Percentiles rank a stretch among this genome's conserved stretches.
phyloP scores from a whole-genome alignment of 2,329 filamentous ascomycete species.

The Neurospora sp. region DNA sequence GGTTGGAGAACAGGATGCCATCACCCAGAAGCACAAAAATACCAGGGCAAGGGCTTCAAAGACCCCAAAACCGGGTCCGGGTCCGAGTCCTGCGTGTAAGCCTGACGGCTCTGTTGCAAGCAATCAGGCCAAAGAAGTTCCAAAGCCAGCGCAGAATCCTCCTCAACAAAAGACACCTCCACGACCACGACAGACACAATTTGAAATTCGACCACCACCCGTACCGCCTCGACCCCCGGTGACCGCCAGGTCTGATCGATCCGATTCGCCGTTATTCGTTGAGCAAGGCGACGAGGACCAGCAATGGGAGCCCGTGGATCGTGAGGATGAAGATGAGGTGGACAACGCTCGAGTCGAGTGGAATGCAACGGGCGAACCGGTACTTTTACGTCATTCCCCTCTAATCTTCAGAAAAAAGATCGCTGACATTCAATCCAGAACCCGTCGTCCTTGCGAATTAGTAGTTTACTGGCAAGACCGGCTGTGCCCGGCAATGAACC shows the following conservation, averaged over 20 bases:
- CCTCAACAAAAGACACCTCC: constrained; percentile 30
- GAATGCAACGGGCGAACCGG: constrained; percentile 59
- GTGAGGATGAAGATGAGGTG: constrained; percentile 52
- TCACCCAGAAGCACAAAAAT: constrained; percentile 38
- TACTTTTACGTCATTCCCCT: constrained; percentile 24
- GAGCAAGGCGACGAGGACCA: constrained; percentile 54
- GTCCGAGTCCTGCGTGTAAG: constrained; percentile 32
- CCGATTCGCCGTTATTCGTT: constrained; percentile 60
- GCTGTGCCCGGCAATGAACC: constrained; percentile 6
- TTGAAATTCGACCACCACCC: constrained; percentile 28
- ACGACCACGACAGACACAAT: constrained; percentile 22
- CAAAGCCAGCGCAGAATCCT: constrained; percentile 25
- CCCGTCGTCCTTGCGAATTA: constrained; percentile 33
- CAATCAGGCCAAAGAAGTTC: constrained; percentile 21
- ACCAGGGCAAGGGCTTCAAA: constrained; percentile 29
- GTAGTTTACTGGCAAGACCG: constrained; percentile 25
- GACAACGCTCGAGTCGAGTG: constrained; percentile 61
- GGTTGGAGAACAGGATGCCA: constrained; percentile 52
- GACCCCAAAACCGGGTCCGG: constrained; percentile 33
- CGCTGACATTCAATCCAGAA: constrained; percentile 30
- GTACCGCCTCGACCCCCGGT: constrained; percentile 28
- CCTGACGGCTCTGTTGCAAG: constrained; percentile 27
- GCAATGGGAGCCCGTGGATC: constrained; percentile 59
- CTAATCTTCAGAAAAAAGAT: not conserved
- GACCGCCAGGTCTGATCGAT: constrained; percentile 27